phyloP scores from a whole-genome alignment of 495 filamentous ascomycete genomes.

The Hyaloscypha bicolor region DNA sequence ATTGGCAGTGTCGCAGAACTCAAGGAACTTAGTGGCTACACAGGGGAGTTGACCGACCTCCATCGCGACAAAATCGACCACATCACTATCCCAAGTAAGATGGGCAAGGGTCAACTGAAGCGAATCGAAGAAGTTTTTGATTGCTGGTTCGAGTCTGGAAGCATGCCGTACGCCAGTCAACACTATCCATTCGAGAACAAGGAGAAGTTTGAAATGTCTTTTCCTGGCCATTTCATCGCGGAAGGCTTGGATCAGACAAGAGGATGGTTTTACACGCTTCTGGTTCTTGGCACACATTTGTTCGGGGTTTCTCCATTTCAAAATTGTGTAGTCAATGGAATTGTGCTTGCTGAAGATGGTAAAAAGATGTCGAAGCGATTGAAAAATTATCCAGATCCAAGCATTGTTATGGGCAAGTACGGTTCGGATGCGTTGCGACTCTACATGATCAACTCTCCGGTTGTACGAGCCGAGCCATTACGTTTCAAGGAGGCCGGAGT shows the following conservation, averaged over 20 bases:
- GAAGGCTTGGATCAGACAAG: constrained; percentile 94
- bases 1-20: constrained; percentile 86
- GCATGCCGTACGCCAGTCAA: constrained; percentile 92
- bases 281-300: constrained; percentile 87
- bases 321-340: constrained; percentile 96
- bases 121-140: constrained; percentile 94
- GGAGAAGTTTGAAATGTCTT: constrained; percentile 77
- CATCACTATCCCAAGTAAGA: constrained; percentile 93
- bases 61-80: constrained; percentile 94
- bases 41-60: constrained; percentile 84
- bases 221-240: constrained; percentile 96
- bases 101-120: constrained; percentile 81
- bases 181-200: constrained; percentile 96
- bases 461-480: constrained; percentile 89
- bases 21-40: constrained; percentile 81
- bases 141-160: constrained; percentile 88
- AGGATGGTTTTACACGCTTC: constrained; percentile 97
- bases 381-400: constrained; percentile 96
- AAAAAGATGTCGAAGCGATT: constrained; percentile 99
- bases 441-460: constrained; percentile 96
- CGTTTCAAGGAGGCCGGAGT: constrained; percentile 92
- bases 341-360: constrained; percentile 92
- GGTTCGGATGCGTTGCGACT: constrained; percentile 93
- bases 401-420: constrained; percentile 80
- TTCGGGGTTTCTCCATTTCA: constrained; percentile 90